Percentiles rank a stretch among this genome's conserved stretches.
Conservation (phyloP, 2,329 filamentous ascomycete species). For the Ramularia collo-cygni region DNA sequence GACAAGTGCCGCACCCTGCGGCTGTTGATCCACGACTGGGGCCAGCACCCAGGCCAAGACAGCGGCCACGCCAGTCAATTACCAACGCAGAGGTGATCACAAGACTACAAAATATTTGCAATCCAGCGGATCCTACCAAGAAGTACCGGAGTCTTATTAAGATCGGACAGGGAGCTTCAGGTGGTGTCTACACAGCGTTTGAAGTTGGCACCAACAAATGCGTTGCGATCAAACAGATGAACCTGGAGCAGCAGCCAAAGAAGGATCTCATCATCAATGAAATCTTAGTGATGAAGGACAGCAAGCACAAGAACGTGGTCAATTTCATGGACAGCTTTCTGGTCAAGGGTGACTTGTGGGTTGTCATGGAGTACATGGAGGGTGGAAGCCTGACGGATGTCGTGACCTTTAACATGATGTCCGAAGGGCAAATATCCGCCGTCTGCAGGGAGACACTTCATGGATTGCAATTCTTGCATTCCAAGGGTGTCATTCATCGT, state of each 20-base stretch:
- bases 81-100: slow-evolving; percentile 69
- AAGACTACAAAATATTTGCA: slow-evolving; percentile 82
- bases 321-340: slow-evolving; percentile 99
- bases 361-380: slow-evolving; percentile 99
- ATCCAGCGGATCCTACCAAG: slow-evolving; percentile 77
- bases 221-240: slow-evolving; percentile 99
- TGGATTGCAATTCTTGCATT: slow-evolving; percentile 90
- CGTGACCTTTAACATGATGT: slow-evolving; percentile 99
- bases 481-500: slow-evolving; percentile 94
- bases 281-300: slow-evolving; percentile 98
- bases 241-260: slow-evolving; percentile 95
- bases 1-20: slow-evolving; percentile 28
- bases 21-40: slow-evolving; percentile 43
- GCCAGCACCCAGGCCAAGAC: slow-evolving; percentile 62
- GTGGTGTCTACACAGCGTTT: slow-evolving; percentile 88
- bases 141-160: slow-evolving; percentile 85
- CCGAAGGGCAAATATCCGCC: slow-evolving; percentile 90
- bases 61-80: slow-evolving; percentile 66
- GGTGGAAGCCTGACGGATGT: slow-evolving; percentile 96
- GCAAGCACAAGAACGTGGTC: slow-evolving; percentile 96
- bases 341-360: slow-evolving; percentile 85
- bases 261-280: slow-evolving; percentile 99
- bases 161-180: slow-evolving; percentile 95
- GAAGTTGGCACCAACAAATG: slow-evolving; percentile 76
- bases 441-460: slow-evolving; percentile 90